Evolutionary conservation across 169 alveolate genomes (phyloP).

Genomic region (Cryptosporidium ubiquitum): DNA sequence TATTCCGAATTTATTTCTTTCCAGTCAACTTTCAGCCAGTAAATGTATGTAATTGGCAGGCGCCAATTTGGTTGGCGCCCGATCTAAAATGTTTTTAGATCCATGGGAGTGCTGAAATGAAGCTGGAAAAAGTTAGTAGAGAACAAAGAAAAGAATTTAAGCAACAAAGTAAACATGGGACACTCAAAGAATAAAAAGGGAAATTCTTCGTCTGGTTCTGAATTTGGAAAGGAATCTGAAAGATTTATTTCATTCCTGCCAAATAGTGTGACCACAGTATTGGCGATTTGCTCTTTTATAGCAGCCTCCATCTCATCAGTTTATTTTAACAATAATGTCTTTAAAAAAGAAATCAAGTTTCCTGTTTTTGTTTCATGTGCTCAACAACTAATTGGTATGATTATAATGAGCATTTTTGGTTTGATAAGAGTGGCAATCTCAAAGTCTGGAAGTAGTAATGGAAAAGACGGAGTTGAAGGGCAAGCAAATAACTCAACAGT

Average conservation of each 20-base stretch:
- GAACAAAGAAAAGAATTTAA: not conserved
- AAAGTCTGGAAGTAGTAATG: not conserved
- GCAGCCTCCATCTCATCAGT: slow-evolving; percentile 65
- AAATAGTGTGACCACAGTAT: slow-evolving; percentile 54
- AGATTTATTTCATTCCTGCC: slow-evolving; percentile 72
- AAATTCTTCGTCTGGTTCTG: slow-evolving; percentile 3
- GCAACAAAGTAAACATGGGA: slow-evolving; percentile 38
- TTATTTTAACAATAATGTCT: slow-evolving; percentile 49
- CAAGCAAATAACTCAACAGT: not conserved
- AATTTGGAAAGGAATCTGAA: slow-evolving; percentile 41
- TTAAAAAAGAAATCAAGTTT: slow-evolving; percentile 39
- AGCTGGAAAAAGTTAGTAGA: not conserved
- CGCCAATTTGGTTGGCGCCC: not conserved
- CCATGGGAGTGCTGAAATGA: not conserved
- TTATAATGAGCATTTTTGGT: slow-evolving; percentile 55
- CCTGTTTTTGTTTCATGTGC: slow-evolving; percentile 71
- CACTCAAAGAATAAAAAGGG: slow-evolving; percentile 64
- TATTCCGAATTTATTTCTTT: not conserved
- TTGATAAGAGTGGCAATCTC: slow-evolving; percentile 4
- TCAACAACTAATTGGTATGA: slow-evolving; percentile 63
- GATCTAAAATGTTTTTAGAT: slow-evolving; percentile 31
- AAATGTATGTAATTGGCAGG: not conserved
- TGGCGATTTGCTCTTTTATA: slow-evolving; percentile 70
- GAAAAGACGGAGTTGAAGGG: slow-evolving; percentile 1
- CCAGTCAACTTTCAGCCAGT: not conserved